phyloP scores from a whole-genome alignment of 805 yeast genomes.

The Cyberlindnera veronae region DNA sequence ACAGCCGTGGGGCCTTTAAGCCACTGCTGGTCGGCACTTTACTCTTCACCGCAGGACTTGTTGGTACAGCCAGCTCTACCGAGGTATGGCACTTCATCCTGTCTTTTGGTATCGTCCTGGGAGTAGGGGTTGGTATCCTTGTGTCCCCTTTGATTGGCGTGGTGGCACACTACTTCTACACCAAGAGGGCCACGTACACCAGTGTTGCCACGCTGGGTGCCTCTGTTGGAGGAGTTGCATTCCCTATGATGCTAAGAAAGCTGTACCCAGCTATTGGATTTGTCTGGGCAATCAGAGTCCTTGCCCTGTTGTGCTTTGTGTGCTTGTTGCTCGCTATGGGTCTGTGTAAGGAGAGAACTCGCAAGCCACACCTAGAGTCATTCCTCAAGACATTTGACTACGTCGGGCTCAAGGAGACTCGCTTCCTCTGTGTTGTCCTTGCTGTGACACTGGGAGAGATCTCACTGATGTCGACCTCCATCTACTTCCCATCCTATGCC shows the following conservation, averaged over 20 bases:
- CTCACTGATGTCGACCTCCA: conserved; percentile 37
- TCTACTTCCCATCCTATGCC: conserved; percentile 53
- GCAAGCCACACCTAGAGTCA: conserved; percentile 20
- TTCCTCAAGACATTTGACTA: conserved; percentile 35
- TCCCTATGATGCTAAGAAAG: conserved; percentile 51
- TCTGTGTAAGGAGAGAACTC: conserved; percentile 40
- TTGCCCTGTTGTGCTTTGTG: conserved; percentile 45
- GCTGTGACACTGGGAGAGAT: conserved; percentile 36
- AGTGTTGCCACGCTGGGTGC: conserved; percentile 53
- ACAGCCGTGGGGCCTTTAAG: conserved; percentile 50
- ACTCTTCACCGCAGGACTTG: conserved; percentile 47
- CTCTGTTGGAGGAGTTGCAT: conserved; percentile 51
- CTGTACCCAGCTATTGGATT: conserved; percentile 51
- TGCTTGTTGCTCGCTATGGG: conserved; percentile 35
- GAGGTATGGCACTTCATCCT: conserved; percentile 58
- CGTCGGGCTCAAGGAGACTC: conserved; percentile 29
- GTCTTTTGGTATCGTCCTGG: conserved; percentile 53
- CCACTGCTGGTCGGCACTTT: conserved; percentile 44
- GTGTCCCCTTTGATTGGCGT: conserved; percentile 61
- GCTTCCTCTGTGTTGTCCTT: conserved; percentile 38
- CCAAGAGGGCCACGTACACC: conserved; percentile 54
- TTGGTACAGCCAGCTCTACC: conserved; percentile 54
- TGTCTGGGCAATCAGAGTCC: conserved; percentile 55
- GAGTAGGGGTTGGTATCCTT: conserved; percentile 57
- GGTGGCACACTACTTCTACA: conserved; percentile 62